phyloP scores from a whole-genome alignment of 2,329 filamentous ascomycete species.

The Arthrobotrys sphaeroides region DNA sequence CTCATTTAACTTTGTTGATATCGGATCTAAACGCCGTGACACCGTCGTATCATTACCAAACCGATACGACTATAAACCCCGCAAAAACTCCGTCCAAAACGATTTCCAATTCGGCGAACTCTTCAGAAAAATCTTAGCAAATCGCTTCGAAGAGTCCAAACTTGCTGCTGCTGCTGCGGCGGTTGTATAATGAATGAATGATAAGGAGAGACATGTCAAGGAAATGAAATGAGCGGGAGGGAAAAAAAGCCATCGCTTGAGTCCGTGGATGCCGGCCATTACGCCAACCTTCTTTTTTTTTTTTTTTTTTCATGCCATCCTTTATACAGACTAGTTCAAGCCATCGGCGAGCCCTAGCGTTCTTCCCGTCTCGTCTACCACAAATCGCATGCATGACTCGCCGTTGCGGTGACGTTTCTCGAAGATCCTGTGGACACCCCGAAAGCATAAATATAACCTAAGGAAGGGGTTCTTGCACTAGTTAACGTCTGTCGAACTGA shows the following conservation, averaged over 20 bases:
- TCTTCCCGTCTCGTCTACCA: conserved; percentile 33
- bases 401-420: no score
- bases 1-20: conserved; percentile 10
- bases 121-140: neutral
- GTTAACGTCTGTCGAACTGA: no score
- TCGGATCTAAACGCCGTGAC: conserved; percentile 20
- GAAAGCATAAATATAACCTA: no score
- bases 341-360: conserved; percentile 35
- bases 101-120: conserved; percentile 4
- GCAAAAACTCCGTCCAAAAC: neutral
- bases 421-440: no score
- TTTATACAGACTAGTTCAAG: neutral
- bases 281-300: conserved; percentile 13
- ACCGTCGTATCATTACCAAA: conserved; percentile 12
- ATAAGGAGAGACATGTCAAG: neutral
- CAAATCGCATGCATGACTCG: conserved; percentile 31
- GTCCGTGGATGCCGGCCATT: neutral
- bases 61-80: conserved; percentile 4
- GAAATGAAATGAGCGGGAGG: neutral
- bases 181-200: no score
- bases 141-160: neutral
- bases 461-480: neutral
- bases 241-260: neutral
- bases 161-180: no score
- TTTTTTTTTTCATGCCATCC: neutral